Evolutionary conservation across 257 asterid species (phyloP).

Genomic region (Nemophila menziesii): DNA sequence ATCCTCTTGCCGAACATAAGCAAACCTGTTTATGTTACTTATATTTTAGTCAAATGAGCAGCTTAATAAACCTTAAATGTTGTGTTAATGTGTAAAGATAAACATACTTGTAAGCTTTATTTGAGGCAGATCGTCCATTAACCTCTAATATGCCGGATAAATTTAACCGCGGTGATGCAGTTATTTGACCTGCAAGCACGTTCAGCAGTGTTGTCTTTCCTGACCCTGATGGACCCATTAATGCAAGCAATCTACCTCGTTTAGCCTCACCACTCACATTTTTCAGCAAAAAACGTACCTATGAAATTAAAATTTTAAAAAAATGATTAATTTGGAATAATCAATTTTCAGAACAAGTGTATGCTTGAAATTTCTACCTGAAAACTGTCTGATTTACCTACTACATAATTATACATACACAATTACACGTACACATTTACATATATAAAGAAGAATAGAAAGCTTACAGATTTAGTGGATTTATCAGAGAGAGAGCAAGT

Average conservation of each 20-base stretch:
- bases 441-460: background rate
- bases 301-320: background rate
- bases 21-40: conserved; percentile 37
- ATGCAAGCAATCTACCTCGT: conserved; percentile 86
- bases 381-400: too few relatives aligned
- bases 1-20: conserved; percentile 90
- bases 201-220: conserved; percentile 96
- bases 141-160: conserved; percentile 86
- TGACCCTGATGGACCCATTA: conserved; percentile 99
- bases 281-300: conserved; percentile 77
- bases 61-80: conserved; percentile 1
- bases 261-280: conserved; percentile 80
- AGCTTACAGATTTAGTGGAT: conserved; percentile 52
- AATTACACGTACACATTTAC: background rate
- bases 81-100: background rate
- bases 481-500: conserved; percentile 72
- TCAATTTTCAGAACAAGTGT: background rate
- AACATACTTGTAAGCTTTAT: conserved; percentile 56
- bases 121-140: conserved; percentile 58
- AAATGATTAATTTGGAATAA: background rate
- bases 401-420: background rate
- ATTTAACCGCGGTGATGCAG: conserved; percentile 61
- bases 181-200: conserved; percentile 79
- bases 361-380: background rate
- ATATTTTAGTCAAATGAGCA: background rate